Evolutionary conservation across 2,329 filamentous ascomycete genomes (phyloP), one percentile per base, ranked within the genome.

Genomic region (Thielaviopsis cerberus): DNA sequence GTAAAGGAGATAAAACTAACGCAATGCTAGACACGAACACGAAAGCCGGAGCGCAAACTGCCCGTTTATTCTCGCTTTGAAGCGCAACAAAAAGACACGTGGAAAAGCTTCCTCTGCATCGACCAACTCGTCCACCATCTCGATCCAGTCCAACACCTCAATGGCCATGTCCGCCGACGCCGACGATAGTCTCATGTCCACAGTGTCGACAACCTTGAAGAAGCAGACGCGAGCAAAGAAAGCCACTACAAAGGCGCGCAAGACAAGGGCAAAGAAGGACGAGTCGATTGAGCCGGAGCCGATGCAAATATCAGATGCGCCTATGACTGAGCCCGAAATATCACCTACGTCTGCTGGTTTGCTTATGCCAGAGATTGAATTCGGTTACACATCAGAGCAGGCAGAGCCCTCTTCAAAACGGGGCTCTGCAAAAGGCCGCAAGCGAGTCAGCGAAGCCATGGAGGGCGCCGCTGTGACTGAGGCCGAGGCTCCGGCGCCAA

Each of bases 21-120:
- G n/a, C 7, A 23, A 10, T 17, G 52, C 27, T 60, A 91, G 86
- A 67, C 83, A 94, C 61, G 92, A 98, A 67, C 92, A 98, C 67
- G 81, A 83, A 64, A 82, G 80, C 57, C 82, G 92, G 64, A 85
- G 84, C 1, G 80, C 88, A 0, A 76, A 84, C 24, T 98, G 92
- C 67, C 76, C 81, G 15, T 97, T 94, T 72, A 97, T 97, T 66
- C 71, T 74, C 1, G 78, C 94, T 26, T 75, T 78, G 25, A 79
- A 72, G 34, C 72, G 77, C 26, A 85, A 85, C 71, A 77, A 79
- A 62, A 68, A 76, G 11, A 68, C 68, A 54, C 76, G 66, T 72
- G 76, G 69, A 72, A 85, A 74, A 67, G 71, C 66, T 68, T 78
- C 70, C 15, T 72, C 76, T 62, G 69, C 75, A 51, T 92, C 88